Percentiles rank a stretch among this genome's conserved stretches.
These are phyloP conservation scores for Fusarium pseudocircinatum DNA, from an alignment of 2,329 filamentous ascomycete genomes.

Conservation along the genomic window DNA sequence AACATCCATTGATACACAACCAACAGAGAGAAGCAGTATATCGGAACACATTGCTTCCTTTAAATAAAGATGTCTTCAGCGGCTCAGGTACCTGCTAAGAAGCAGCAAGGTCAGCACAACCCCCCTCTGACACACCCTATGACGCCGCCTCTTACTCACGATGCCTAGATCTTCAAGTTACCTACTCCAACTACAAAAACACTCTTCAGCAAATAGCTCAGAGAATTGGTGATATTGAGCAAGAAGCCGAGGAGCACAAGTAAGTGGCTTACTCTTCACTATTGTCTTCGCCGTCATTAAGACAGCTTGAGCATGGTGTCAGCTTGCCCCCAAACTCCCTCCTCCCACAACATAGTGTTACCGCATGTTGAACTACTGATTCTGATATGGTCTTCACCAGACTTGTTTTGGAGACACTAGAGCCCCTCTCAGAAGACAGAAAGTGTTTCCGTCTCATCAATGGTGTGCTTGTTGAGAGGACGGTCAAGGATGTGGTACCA, in stretches of 20 bases:
- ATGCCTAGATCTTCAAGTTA: constrained; percentile 76
- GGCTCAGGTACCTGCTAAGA: constrained; percentile 66
- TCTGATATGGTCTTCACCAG: constrained; percentile 57
- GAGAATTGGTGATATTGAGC: constrained; percentile 97
- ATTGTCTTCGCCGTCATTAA: constrained; percentile 1
- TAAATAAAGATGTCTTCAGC: constrained; percentile 57
- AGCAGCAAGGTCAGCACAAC: constrained; percentile 74
- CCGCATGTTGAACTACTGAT: constrained; percentile 51
- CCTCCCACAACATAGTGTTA: constrained; percentile 10
- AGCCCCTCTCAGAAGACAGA: constrained; percentile 82
- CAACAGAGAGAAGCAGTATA: constrained; percentile 6
- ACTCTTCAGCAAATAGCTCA: constrained; percentile 90
- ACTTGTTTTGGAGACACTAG: constrained; percentile 91
- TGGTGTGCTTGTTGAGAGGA: constrained; percentile 92
- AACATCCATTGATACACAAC: constrained; percentile 19
- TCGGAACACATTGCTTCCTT: background rate
- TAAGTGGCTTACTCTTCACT: constrained; percentile 57
- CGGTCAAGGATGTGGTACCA: constrained; percentile 90
- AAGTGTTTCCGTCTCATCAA: constrained; percentile 99
- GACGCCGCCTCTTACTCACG: constrained; percentile 24
- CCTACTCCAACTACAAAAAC: constrained; percentile 81
- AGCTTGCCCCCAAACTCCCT: constrained; percentile 12
- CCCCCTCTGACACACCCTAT: background rate
- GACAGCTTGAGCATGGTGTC: constrained; percentile 26
- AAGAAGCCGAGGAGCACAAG: constrained; percentile 98